A percentile compares a stretch with the other conserved stretches of the same genome.
These are phyloP conservation scores for Paracorniculantispora psalliotae DNA, from an alignment of 2,329 filamentous ascomycete species.

Conservation along the genomic window DNA sequence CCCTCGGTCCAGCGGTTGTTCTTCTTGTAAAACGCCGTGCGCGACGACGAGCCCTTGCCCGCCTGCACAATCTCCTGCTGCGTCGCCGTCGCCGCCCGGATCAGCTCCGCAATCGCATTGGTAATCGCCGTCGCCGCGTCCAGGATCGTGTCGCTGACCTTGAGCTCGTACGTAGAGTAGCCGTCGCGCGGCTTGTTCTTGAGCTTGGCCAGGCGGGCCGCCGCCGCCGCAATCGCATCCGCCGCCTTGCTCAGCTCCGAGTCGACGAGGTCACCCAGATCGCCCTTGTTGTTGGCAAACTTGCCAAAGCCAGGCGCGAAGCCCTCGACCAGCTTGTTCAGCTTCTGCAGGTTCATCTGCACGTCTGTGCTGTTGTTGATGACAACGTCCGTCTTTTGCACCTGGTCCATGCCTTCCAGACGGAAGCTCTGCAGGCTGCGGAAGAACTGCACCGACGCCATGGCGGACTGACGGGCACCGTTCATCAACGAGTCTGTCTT, in stretches of 20 bases:
- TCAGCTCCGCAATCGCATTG: slow-evolving; percentile 86
- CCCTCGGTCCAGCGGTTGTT: slow-evolving; percentile 99
- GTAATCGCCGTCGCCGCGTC: slow-evolving; percentile 92
- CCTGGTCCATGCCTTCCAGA: slow-evolving; percentile 79
- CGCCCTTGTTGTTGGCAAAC: slow-evolving; percentile 72
- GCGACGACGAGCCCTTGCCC: slow-evolving; percentile 78
- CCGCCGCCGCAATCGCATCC: slow-evolving; percentile 89
- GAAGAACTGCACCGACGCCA: slow-evolving; percentile 91
- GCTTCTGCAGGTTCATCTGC: slow-evolving; percentile 84
- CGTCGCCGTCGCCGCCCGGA: slow-evolving; percentile 87
- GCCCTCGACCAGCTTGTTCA: slow-evolving; percentile 88
- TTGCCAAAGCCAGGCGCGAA: slow-evolving; percentile 86
- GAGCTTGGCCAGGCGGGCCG: slow-evolving; percentile 81
- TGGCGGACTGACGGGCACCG: slow-evolving; percentile 76
- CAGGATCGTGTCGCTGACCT: slow-evolving; percentile 91
- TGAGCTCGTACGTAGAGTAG: slow-evolving; percentile 93
- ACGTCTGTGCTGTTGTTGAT: slow-evolving; percentile 98
- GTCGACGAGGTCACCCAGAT: slow-evolving; percentile 90
- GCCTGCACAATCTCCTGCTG: slow-evolving; percentile 96
- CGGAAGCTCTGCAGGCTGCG: slow-evolving; percentile 89
- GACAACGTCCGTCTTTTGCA: slow-evolving; percentile 94
- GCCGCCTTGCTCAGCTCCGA: slow-evolving; percentile 88
- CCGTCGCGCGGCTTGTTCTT: slow-evolving; percentile 95
- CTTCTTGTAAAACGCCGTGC: slow-evolving; percentile 98
- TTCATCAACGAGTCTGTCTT: slow-evolving; percentile 82